Base-by-base conservation (phyloP, 1,284 basidiomycete species). In the Phellopilus nigrolimitatus region DNA sequence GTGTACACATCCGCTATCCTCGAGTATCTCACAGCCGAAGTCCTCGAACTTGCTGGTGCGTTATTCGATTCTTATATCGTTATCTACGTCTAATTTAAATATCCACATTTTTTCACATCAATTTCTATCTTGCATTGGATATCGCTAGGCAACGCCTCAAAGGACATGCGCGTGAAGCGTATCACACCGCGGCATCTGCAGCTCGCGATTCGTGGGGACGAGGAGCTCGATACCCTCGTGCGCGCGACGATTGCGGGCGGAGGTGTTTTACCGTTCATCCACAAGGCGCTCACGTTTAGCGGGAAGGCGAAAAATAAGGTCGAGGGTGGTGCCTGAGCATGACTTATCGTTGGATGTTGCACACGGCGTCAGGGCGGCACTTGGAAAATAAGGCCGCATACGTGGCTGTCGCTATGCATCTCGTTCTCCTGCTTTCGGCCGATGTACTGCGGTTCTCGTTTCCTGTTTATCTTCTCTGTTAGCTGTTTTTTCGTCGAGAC, bases 141-240 rank as follows among this genome's bases (percentile, higher is more conserved):
- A n/a, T n/a, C n/a, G n/a, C n/a, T n/a, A 92, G 95, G 95, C 37
- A 98, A 98, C 68, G 95, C 95, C 21, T 95, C 94, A 8, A 97
- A 97, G 66, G 95, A 98, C 72, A 78, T 97, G 33, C 83, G 88
- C 49, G 92, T 97, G 39, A 97, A 97, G 72, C 91, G 95, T 67
- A 97, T 98, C 68, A 97, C 92, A 0, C 95, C 95, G 17, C 88
- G 91, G 59, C 92, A 95, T 70, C 69, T 95, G 60, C 91, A 95
- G 67, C 79, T 94, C 24, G 92, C 95, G 1, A 37, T 37, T 17
- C 34, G 34, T 2, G 95, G 95, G 46, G 95, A 98, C 68, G 94
- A 97, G 66, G 95, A 91, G 64, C 80, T 95, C 7, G 87, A 90
- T 61, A 85, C 77, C 9, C 80, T 90, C 51, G 85, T 90, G 3